Conservation (phyloP, 352 stramenopile genomes). For the Phytophthora macrochlamydospora region DNA sequence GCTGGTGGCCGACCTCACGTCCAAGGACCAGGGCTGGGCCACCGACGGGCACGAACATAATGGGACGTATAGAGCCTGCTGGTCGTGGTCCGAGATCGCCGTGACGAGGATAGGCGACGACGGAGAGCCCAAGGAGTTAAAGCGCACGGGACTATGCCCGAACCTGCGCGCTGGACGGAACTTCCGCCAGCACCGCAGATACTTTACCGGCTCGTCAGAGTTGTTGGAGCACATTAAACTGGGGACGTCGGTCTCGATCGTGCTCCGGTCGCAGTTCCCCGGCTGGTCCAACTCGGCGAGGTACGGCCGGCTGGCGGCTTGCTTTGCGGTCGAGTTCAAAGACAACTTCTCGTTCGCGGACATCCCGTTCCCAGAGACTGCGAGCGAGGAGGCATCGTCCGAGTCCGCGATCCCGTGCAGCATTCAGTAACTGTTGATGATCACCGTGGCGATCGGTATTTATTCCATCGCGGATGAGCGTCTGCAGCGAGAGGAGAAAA, state of each 20-base stretch:
- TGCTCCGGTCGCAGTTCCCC: constrained; percentile 63
- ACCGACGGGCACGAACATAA: constrained; percentile 47
- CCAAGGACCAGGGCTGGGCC: constrained; percentile 80
- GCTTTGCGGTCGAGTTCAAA: constrained; percentile 54
- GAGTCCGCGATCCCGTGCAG: constrained; percentile 21
- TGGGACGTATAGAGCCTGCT: constrained; percentile 58
- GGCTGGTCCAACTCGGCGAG: constrained; percentile 72
- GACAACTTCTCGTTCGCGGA: constrained; percentile 52
- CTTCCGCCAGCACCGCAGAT: constrained; percentile 66
- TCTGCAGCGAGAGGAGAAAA: too few species aligned
- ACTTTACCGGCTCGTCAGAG: constrained; percentile 33
- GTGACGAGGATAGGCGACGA: constrained; percentile 35
- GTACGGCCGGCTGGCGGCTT: constrained; percentile 50
- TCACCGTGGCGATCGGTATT: neutral
- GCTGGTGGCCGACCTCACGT: constrained; percentile 59
- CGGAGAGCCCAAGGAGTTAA: constrained; percentile 23
- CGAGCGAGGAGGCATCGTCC: constrained; percentile 5
- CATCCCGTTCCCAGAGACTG: constrained; percentile 41
- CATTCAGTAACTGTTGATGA: constrained; percentile 23
- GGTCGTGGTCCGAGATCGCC: constrained; percentile 69
- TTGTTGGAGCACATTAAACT: constrained; percentile 48
- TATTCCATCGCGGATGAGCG: neutral
- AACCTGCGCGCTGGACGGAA: constrained; percentile 58
- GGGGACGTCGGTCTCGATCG: constrained; percentile 54
- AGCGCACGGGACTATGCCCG: constrained; percentile 33